phyloP scores from a whole-genome alignment of 768 basidiomycete genomes.

The Rhodocollybia butyracea region DNA sequence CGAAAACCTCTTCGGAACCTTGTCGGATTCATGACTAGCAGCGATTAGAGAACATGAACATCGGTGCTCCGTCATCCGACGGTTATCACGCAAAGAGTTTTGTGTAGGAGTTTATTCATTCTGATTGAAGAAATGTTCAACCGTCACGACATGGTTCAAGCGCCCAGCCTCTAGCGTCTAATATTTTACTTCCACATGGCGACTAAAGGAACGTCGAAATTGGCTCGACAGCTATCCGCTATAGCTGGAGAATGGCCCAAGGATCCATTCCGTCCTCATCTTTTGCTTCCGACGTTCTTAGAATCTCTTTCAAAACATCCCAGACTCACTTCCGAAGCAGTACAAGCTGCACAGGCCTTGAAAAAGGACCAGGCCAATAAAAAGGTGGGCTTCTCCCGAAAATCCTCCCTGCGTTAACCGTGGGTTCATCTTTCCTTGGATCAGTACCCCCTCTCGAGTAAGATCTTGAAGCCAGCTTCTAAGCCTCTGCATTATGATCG shows the following conservation, averaged over 20 bases:
- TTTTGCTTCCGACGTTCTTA: constrained; percentile 69
- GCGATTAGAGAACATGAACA: too few relatives aligned
- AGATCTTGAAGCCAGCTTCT: constrained; percentile 65
- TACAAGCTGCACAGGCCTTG: constrained; percentile 55
- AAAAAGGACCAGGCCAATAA: constrained; percentile 52
- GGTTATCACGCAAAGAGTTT: too few relatives aligned
- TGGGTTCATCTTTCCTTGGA: constrained; percentile 15
- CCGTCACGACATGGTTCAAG: background rate
- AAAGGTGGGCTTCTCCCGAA: constrained; percentile 48
- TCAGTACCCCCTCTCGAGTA: constrained; percentile 67
- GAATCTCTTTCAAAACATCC: constrained; percentile 66
- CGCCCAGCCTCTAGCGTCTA: background rate
- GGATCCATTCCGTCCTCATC: constrained; percentile 75
- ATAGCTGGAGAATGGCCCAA: constrained; percentile 63
- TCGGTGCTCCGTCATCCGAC: too few relatives aligned
- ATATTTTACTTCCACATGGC: background rate
- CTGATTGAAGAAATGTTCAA: too few relatives aligned
- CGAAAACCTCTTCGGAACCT: too few relatives aligned
- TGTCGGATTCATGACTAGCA: too few relatives aligned
- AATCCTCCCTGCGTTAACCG: constrained; percentile 11
- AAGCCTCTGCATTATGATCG: constrained; percentile 72
- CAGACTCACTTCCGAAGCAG: constrained; percentile 57
- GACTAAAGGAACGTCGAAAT: constrained; percentile 23
- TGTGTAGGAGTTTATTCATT: too few relatives aligned
- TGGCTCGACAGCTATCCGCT: constrained; percentile 46